Base-by-base conservation (phyloP, 1,284 basidiomycete species). In the Ganoderma boninense region DNA sequence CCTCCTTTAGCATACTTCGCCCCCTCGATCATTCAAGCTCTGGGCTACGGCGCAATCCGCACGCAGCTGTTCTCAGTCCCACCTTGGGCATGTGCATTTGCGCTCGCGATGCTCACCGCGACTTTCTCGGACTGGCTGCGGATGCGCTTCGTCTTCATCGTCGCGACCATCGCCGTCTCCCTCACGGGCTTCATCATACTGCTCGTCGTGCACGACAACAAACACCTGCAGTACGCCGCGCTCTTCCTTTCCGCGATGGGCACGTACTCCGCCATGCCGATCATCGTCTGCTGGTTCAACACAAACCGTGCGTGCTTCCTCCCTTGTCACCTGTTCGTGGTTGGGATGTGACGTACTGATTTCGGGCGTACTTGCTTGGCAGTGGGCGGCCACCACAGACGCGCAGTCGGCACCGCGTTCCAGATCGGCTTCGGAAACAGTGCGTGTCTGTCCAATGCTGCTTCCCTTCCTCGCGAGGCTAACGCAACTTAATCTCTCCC, bases 11-110 rank as follows among this genome's bases (percentile, higher is more conserved):
- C 78, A 16, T 80, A 79, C 71, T 81, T 81, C 65, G 76, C 80
- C 11, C 81, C 81, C 1, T 73, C 78, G 13, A 82, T 82, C 74
- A 81, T 82, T 72, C 78, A 80, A 69, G 77, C 74, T 14, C 79
- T 87, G 44, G 87, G 87, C 7, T 84, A 86, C 76, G 79, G 78
- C 44, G 76, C 79, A 65, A 84, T 86, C 32, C 76, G 78, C 42
- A 85, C 86, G 0, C 87, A 89, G 76, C 82, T 89, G 20, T 84
- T 85, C 78, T 86, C 86, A 18, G 87, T 89, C 14, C 87, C 87
- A 10, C 85, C 86, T 5, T 87, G 84, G 72, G 79, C 78, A 14
- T 77, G 77, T 62, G 79, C 79, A 40, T 82, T 81, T 71, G 75
- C 77, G 11, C 75, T 79, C 54, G 76, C 79, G 35, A 79, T 82